These are phyloP conservation scores for Candida sanyaensis DNA, from an alignment of 1,139 yeast species.

Conservation along the genomic window DNA sequence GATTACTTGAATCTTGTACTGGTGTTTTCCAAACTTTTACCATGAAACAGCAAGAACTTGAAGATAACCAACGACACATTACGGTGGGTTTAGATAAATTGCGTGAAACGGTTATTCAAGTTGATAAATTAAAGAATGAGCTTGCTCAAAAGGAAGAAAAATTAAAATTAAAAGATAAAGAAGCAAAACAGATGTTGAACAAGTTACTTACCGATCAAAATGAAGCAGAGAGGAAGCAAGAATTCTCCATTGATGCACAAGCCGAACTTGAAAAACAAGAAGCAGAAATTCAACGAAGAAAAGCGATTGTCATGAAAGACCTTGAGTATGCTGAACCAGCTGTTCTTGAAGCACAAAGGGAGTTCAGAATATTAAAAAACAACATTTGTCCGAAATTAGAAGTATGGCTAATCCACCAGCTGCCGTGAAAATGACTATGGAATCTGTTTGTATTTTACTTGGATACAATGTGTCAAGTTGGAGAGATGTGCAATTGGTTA, in stretches of 20 bases:
- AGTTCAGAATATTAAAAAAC: slow-evolving; percentile 89
- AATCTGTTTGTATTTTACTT: slow-evolving; percentile 79
- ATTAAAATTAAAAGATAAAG: slow-evolving; percentile 58
- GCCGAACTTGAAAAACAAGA: slow-evolving; percentile 72
- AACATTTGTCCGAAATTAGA: slow-evolving; percentile 84
- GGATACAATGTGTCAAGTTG: slow-evolving; percentile 73
- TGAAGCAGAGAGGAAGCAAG: slow-evolving; percentile 89
- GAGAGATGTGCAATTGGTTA: slow-evolving; percentile 83
- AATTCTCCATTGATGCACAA: slow-evolving; percentile 79
- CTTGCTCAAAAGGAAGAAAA: slow-evolving; percentile 55
- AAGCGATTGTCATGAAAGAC: slow-evolving; percentile 58
- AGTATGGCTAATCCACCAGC: slow-evolving; percentile 93
- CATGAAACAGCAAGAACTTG: slow-evolving; percentile 50
- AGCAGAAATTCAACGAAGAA: slow-evolving; percentile 55
- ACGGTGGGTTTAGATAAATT: slow-evolving; percentile 74
- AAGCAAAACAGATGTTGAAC: slow-evolving; percentile 72
- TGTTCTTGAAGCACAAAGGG: slow-evolving; percentile 82
- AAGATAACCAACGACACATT: slow-evolving; percentile 71
- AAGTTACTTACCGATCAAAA: slow-evolving; percentile 86
- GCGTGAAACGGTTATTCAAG: slow-evolving; percentile 75
- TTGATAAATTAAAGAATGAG: slow-evolving; percentile 56
- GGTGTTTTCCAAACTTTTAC: slow-evolving; percentile 44
- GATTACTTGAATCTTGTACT: slow-evolving; percentile 55
- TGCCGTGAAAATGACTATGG: slow-evolving; percentile 82
- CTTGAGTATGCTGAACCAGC: slow-evolving; percentile 82